These are phyloP conservation scores for Drechslera avenae DNA, from an alignment of 2,329 filamentous ascomycete genomes.

Conservation along the genomic window DNA sequence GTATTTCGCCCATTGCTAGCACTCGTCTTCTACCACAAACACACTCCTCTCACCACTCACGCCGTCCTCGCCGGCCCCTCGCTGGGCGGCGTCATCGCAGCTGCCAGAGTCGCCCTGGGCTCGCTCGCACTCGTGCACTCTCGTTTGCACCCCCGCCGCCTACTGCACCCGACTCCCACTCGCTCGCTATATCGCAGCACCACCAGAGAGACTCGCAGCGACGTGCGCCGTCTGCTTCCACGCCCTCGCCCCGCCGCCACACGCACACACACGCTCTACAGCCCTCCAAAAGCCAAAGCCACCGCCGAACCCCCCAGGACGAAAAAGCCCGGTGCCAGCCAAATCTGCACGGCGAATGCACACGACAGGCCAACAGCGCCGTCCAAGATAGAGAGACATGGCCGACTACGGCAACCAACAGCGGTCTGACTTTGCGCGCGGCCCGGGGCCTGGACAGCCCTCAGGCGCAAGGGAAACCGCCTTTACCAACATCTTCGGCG, in stretches of 20 bases:
- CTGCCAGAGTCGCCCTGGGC: slow-evolving; percentile 6
- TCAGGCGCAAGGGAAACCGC: slow-evolving; percentile 84
- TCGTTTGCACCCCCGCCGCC: slow-evolving; percentile 10
- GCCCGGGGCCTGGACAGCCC: slow-evolving; percentile 58
- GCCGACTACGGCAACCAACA: slow-evolving; percentile 68
- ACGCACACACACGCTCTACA: slow-evolving; percentile 8
- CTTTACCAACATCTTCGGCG: slow-evolving; percentile 94
- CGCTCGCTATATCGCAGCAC: slow-evolving; percentile 8
- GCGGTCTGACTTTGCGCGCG: slow-evolving; percentile 62
- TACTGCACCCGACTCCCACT: slow-evolving; percentile 19
- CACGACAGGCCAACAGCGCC: slow-evolving; percentile 14
- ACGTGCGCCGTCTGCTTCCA: too few species aligned
- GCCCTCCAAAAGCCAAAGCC: slow-evolving; percentile 24
- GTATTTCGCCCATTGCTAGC: slow-evolving; percentile 13
- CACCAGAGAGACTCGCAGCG: too few species aligned
- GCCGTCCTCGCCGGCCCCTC: slow-evolving; percentile 11
- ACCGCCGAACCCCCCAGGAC: slow-evolving; percentile 3
- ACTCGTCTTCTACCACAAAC: slow-evolving; percentile 3
- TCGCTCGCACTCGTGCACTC: not conserved
- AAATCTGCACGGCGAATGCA: slow-evolving; percentile 31
- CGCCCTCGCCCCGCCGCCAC: not conserved
- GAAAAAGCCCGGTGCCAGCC: not conserved
- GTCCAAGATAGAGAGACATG: slow-evolving; percentile 51
- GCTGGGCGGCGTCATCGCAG: slow-evolving; percentile 13
- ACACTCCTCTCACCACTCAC: not conserved